phyloP scores from a whole-genome alignment of 306 rosid species.

The Ammopiptanthus mongolicus region DNA sequence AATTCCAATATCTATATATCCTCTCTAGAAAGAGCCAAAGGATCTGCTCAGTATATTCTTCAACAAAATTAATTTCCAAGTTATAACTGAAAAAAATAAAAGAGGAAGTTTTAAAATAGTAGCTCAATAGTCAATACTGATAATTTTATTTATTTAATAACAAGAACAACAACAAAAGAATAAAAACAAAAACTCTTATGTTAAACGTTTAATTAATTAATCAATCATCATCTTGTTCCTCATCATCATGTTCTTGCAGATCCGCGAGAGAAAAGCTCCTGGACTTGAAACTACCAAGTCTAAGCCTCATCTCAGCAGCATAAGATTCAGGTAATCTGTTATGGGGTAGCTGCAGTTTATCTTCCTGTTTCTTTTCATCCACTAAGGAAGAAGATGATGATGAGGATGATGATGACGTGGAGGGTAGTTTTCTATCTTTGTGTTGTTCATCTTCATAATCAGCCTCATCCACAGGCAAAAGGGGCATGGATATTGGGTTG shows the following conservation, averaged over 20 bases:
- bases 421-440: constrained; percentile 5
- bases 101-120: neutral
- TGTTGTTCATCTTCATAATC: constrained; percentile 15
- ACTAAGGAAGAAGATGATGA: constrained; percentile 28
- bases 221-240: constrained; percentile 34
- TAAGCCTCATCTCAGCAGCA: constrained; percentile 36
- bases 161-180: neutral
- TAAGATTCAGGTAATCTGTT: constrained; percentile 23
- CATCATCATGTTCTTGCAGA: constrained; percentile 59
- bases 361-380: constrained; percentile 37
- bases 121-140: neutral
- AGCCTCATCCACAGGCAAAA: constrained; percentile 59
- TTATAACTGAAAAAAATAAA: neutral
- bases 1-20: constrained; percentile 25
- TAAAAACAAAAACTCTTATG: neutral
- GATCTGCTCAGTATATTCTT: constrained; percentile 24
- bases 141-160: constrained; percentile 27
- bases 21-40: constrained; percentile 11
- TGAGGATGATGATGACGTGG: constrained; percentile 17
- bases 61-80: neutral
- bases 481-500: constrained; percentile 90
- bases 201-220: constrained; percentile 1
- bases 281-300: constrained; percentile 56
- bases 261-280: constrained; percentile 76
- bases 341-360: constrained; percentile 2